phyloP scores from a whole-genome alignment of 2,329 filamentous ascomycete species.

The Iodosphaeria phyllophila region DNA sequence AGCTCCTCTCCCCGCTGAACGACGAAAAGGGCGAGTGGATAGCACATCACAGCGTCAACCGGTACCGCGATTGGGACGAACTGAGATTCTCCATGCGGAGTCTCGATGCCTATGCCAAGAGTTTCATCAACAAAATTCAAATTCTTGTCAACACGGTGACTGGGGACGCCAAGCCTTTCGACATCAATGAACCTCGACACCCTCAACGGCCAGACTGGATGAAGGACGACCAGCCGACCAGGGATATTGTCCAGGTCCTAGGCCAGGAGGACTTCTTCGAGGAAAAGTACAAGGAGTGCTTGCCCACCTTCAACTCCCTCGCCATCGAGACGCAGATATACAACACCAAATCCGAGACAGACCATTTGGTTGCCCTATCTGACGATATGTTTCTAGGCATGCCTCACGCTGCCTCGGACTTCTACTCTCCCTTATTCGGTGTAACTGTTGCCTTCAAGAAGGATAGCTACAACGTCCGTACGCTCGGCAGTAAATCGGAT shows the following conservation, averaged over 20 bases:
- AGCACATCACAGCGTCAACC: slow-evolving; percentile 19
- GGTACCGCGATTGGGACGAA: slow-evolving; percentile 25
- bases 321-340: slow-evolving; percentile 23
- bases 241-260: slow-evolving; percentile 16
- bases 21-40: slow-evolving; percentile 21
- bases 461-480: slow-evolving; percentile 18
- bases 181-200: slow-evolving; percentile 7
- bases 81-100: slow-evolving; percentile 23
- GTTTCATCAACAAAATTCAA: slow-evolving; percentile 22
- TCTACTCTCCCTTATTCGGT: slow-evolving; percentile 23
- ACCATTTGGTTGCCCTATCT: slow-evolving; percentile 21
- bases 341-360: slow-evolving; percentile 20
- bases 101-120: slow-evolving; percentile 19
- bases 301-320: slow-evolving; percentile 24
- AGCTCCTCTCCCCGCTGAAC: slow-evolving; percentile 20
- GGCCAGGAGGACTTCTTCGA: slow-evolving; percentile 23
- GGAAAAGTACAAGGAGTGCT: slow-evolving; percentile 15
- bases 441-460: slow-evolving; percentile 21
- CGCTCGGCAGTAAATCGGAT: slow-evolving; percentile 9
- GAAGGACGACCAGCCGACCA: slow-evolving; percentile 13
- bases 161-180: slow-evolving; percentile 7
- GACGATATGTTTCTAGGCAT: slow-evolving; percentile 24
- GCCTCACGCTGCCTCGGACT: slow-evolving; percentile 20
- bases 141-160: slow-evolving; percentile 21
- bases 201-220: slow-evolving; percentile 19